A percentile compares a stretch with the other conserved stretches of the same genome.
These are phyloP conservation scores for Bretziella fagacearum DNA, from an alignment of 2,329 filamentous ascomycete species.

Conservation along the genomic window DNA sequence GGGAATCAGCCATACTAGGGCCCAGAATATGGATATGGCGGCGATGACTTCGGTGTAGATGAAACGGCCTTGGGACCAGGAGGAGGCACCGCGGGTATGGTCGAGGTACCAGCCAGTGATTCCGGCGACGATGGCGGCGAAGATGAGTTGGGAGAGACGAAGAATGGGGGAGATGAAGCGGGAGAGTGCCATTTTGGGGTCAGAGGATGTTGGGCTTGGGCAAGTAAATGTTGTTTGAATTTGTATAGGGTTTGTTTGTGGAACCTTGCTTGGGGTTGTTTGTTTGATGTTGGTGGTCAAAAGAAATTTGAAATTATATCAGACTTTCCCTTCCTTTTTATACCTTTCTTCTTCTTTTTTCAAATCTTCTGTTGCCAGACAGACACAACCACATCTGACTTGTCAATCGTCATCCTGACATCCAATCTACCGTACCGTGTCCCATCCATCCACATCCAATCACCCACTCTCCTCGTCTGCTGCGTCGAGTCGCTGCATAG, in stretches of 20 bases:
- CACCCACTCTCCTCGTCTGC: too few relatives aligned
- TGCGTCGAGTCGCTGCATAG: background rate
- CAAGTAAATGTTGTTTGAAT: background rate
- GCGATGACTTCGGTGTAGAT: constrained; percentile 63
- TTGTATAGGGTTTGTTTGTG: background rate
- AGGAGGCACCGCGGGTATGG: constrained; percentile 26
- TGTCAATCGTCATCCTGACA: background rate
- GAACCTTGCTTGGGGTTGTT: too few relatives aligned
- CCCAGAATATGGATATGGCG: constrained; percentile 49
- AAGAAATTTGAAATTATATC: too few relatives aligned
- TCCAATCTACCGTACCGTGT: background rate
- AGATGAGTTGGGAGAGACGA: constrained; percentile 40
- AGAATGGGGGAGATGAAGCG: constrained; percentile 22
- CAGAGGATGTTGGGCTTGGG: background rate
- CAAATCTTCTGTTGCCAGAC: background rate
- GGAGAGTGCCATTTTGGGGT: background rate
- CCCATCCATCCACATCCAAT: too few relatives aligned
- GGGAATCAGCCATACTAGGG: constrained; percentile 55
- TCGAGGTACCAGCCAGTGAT: constrained; percentile 51
- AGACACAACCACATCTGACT: background rate
- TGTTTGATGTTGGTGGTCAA: too few relatives aligned
- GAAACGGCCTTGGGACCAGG: constrained; percentile 43
- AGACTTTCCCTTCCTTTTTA: background rate
- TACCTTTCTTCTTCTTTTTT: background rate
- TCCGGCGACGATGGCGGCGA: constrained; percentile 55